Evolutionary conservation across 2,329 filamentous ascomycete species (phyloP), one percentile per base, ranked within the genome.

Genomic region (Periconia sp.): DNA sequence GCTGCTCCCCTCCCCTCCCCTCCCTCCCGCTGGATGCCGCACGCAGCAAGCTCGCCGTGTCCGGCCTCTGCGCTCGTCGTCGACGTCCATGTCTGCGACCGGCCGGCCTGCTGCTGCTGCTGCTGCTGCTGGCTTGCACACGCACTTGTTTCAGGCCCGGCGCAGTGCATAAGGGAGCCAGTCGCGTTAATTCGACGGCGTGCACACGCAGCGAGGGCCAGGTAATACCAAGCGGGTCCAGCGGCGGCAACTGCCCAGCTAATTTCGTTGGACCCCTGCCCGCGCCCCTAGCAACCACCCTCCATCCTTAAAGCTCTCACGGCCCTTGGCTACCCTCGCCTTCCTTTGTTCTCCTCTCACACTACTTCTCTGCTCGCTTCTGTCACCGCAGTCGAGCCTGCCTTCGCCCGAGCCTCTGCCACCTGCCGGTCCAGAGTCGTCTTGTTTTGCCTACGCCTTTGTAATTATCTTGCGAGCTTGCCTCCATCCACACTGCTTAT

Each of bases 211-310:
- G 40, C 40, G 48, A 61, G 57, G 45, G 49, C 45, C 57, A 31
- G 46, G n/a, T n/a, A n/a, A n/a, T n/a, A n/a, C 48, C 37, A 46
- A 54, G 56, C 62, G 64, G 61, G 56, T 54, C 61, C 56, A 37
- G 48, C 49, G 46, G 48, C 51, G 48, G 51, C n/a, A n/a, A n/a
- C 49, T 45, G 59, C 54, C 42, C 52, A 59, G 53, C 57, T 55
- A 66, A 69, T 68, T 64, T 66, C 63, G 57, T 43, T 42, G 57
- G 45, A 57, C 56, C 62, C 61, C 55, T 63, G 62, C 59, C 57
- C 46, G 21, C 58, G 51, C 54, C 56, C 65, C 63, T 60, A 66
- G 62, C 65, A 68, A 66, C 65, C 35, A 55, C 55, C 54, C 56
- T 13, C 8, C 21, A 29, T 54, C 58, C 55, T 63, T 64, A 68